Evolutionary conservation across 108 stramenopile genomes (phyloP).

Genomic region (Cylindrotheca closterium): DNA sequence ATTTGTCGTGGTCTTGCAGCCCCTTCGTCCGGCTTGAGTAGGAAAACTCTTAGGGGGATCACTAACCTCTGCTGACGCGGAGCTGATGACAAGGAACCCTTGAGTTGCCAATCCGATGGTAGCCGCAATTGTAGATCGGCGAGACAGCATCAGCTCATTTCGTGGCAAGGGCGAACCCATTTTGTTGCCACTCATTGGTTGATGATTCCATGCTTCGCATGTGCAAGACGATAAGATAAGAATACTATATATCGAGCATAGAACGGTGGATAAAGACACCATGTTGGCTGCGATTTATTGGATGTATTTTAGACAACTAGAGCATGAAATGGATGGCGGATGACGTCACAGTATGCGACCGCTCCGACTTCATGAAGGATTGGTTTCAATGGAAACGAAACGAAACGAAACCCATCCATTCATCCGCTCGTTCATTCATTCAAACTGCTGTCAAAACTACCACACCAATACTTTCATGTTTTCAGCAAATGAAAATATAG

Average conservation of each 20-base stretch:
- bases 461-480: slow-evolving; percentile 50
- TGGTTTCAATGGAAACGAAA: too few relatives aligned
- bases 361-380: too few relatives aligned
- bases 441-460: neutral
- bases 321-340: neutral
- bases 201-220: neutral
- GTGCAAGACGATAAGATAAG: neutral
- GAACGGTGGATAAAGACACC: neutral
- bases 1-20: slow-evolving; percentile 72
- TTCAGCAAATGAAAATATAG: slow-evolving; percentile 87
- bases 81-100: neutral
- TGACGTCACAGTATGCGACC: neutral
- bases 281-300: neutral
- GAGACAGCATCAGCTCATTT: neutral
- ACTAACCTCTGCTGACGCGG: neutral
- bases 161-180: neutral
- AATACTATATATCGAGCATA: neutral
- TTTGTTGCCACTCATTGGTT: neutral
- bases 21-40: slow-evolving; percentile 74
- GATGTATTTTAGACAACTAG: neutral
- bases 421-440: neutral
- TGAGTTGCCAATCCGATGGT: neutral
- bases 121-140: neutral
- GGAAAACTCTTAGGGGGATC: slow-evolving; percentile 19
- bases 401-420: neutral